Base-by-base conservation (phyloP, 495 filamentous ascomycete species). In the Cladorrhinum samala region DNA sequence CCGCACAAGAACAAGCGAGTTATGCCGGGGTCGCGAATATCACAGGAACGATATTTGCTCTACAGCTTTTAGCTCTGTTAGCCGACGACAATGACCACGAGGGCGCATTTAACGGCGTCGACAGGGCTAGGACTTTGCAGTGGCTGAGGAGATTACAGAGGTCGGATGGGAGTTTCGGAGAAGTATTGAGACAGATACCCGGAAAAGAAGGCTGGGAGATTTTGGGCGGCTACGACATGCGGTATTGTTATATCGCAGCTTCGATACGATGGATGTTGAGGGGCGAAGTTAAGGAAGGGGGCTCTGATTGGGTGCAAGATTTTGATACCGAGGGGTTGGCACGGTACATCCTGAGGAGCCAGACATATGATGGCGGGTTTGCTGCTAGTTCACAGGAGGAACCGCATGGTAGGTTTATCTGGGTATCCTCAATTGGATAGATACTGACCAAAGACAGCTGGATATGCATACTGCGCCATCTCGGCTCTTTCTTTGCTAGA, bases 301-400 rank as follows among this genome's bases (percentile, higher is more conserved):
- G 80, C n/a, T 73, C 79, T 1, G 77, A 72, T 17, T 74, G 82
- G 50, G 68, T 77, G 9, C 57, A 70, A 38, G 93, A 97, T 70
- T 84, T 97, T 56, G 73, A 95, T 61, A 83, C 91, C 4, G 77
- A 83, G 18, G 71, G 68, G 17, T 68, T 95, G 49, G 80, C 86
- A 9, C 62, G 68, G 30, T 94, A 91, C 68, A 86, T 98, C 50
- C 74, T 80, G 55, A 67, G 74, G 18, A 83, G 56, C 37, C 60
- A 96, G 88, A 85, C 86, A 3, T 96, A 92, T 61, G 92, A 97
- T 66, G 88, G 90, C 9, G 94, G 94, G 25, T 83, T 97, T 62
- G 83, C 83, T 2, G 90, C 95, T 57, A 84, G 75, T 21, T 84
- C 86, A 2, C 83, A 80, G 52, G 84, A 92, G 41, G 93, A 98